Evolutionary conservation across 192 early-diverging fungal genomes (phyloP), one percentile per base, ranked within the genome.

Genomic region (Phycomyces nitens): DNA sequence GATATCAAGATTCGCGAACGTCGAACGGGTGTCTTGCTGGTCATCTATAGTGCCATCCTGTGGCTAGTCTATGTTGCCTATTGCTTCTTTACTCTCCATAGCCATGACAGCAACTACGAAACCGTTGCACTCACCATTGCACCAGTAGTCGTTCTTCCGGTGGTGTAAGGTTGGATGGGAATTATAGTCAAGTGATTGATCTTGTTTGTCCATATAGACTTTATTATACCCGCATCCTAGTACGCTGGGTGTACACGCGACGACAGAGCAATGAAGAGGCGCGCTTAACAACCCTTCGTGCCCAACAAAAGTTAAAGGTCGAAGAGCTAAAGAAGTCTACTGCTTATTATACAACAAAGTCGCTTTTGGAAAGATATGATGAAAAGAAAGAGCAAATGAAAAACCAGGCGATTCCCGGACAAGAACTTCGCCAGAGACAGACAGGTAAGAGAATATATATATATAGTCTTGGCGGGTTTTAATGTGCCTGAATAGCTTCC

Each of bases 321-420:
- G 94, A 98, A 60, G 96, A 94, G 71, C 79, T 98, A 59, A 98
- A 98, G 77, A 94, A 95, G 66, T 94, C 92, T 72, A 95, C 93
- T 0, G 86, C 89, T 1, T 98, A 91, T 71, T 93, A 96, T 62
- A 77, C 86, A 24, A 96, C 96, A 42, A 92, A 96, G 72, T 88
- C 72, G 16, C 77, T 98, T 24, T 73, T 98, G 27, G 95, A 99
- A 67, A 76, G 90, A 41, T 99, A 94, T 74, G 94, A 94, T 59
- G 58, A 72, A 42, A 63, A 63, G 38, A 63, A 63, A 8, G 52
- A 53, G 49, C 27, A 20, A 38, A 53, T 3, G 51, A 20, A 0
- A 16, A 41, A 1, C 38, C 29, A 21, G 38, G 34, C n/a, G 34
- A 53, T 18, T 18, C 44, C 12, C 44, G 44, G 52, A 42, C 62